These are phyloP conservation scores for Umbelopsis ramanniana DNA, from an alignment of 192 early-diverging fungal genomes.

Conservation along the genomic window DNA sequence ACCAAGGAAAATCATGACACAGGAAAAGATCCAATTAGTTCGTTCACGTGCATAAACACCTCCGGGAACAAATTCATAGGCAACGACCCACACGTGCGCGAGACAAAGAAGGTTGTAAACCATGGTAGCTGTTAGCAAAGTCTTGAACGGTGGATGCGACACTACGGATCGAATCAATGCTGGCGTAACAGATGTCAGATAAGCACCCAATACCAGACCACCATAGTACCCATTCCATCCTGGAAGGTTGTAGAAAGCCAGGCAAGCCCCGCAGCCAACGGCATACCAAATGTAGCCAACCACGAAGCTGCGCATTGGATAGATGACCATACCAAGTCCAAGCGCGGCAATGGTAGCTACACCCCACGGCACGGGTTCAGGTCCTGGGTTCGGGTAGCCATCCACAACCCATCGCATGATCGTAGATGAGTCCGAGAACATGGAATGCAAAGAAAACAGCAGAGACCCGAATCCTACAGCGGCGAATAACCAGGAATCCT, in stretches of 20 bases:
- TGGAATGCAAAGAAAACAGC: constrained; percentile 74
- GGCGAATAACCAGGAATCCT: constrained; percentile 48
- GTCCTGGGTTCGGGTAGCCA: constrained; percentile 77
- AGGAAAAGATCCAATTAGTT: constrained; percentile 68
- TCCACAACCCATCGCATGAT: constrained; percentile 75
- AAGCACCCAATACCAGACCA: constrained; percentile 66
- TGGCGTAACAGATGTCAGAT: constrained; percentile 63
- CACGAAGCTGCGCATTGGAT: constrained; percentile 48
- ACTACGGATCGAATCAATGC: constrained; percentile 59
- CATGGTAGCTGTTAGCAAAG: constrained; percentile 62
- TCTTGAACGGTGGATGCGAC: constrained; percentile 66
- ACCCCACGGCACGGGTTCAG: constrained; percentile 75
- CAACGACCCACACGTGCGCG: constrained; percentile 80
- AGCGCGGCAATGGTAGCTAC: constrained; percentile 62
- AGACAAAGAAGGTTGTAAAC: constrained; percentile 74
- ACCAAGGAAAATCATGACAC: constrained; percentile 64
- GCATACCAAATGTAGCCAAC: constrained; percentile 62
- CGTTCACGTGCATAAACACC: constrained; percentile 74
- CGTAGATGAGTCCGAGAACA: constrained; percentile 77
- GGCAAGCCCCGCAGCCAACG: constrained; percentile 57
- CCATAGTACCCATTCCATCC: constrained; percentile 68
- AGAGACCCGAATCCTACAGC: constrained; percentile 67
- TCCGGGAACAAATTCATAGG: constrained; percentile 84
- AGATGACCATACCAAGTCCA: constrained; percentile 58
- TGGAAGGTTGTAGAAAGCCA: constrained; percentile 57